These are phyloP conservation scores for Fulvia fulva DNA, from an alignment of 2,329 filamentous ascomycete genomes.

Conservation along the genomic window DNA sequence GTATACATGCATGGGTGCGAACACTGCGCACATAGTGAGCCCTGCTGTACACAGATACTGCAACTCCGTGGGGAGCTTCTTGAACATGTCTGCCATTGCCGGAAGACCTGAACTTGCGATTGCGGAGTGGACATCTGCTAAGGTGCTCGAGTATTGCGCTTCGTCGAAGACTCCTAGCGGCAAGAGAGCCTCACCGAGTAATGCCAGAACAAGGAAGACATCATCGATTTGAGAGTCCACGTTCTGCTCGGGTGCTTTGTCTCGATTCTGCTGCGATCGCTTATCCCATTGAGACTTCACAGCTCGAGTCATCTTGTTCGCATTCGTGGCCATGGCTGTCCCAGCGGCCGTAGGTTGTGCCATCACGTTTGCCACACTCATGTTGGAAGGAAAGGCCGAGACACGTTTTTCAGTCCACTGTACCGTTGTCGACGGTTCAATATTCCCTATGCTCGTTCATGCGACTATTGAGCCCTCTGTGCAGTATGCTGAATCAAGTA, in stretches of 20 bases:
- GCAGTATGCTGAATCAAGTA: no score
- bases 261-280: conserved; percentile 1
- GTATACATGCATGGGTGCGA: conserved; percentile 20
- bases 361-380: background rate
- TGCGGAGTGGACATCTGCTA: conserved; percentile 13
- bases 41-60: conserved; percentile 15
- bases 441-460: no score
- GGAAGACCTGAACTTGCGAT: conserved; percentile 10
- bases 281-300: conserved; percentile 10
- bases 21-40: conserved; percentile 15
- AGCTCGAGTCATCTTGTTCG: conserved; percentile 4
- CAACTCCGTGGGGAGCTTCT: conserved; percentile 14
- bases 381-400: background rate
- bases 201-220: conserved; percentile 17
- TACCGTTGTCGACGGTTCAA: no score
- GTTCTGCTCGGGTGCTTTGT: background rate
- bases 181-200: conserved; percentile 15
- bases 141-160: conserved; percentile 9
- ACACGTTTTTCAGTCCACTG: no score
- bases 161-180: conserved; percentile 15
- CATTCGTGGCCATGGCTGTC: background rate
- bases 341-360: background rate
- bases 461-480: no score
- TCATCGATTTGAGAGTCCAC: conserved; percentile 15
- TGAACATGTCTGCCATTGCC: conserved; percentile 7